Percentiles rank a stretch among this genome's conserved stretches.
These are phyloP conservation scores for Asterochloris sp. DNA, from an alignment of 139 green algal species.

Conservation along the genomic window DNA sequence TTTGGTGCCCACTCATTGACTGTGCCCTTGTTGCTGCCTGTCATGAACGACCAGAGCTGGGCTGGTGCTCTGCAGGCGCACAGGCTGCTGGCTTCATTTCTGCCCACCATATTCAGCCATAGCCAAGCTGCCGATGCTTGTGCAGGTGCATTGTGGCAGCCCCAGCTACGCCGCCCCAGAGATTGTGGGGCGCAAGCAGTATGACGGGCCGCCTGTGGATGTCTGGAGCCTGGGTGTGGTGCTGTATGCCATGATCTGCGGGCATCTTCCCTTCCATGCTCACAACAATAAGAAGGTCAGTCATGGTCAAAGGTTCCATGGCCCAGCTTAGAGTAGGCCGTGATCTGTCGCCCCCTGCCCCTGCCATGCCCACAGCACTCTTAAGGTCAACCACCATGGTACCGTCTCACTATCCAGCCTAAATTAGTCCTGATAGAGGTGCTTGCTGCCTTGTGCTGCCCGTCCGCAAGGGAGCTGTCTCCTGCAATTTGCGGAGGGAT, in stretches of 20 bases:
- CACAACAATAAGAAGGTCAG: constrained; percentile 18
- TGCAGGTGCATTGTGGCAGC: constrained; percentile 67
- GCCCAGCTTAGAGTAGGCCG: constrained; percentile 52
- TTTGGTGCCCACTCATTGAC: too few relatives aligned
- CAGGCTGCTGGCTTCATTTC: too few relatives aligned
- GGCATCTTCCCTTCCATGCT: constrained; percentile 69
- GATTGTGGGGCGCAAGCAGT: constrained; percentile 48
- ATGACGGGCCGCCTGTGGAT: constrained; percentile 49
- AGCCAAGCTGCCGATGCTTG: too few relatives aligned
- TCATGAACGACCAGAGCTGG: too few relatives aligned
- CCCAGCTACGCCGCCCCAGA: constrained; percentile 91
- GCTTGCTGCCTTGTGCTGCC: neutral
- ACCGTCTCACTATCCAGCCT: too few relatives aligned
- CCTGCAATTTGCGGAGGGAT: neutral
- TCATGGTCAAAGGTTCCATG: neutral
- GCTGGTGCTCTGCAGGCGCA: too few relatives aligned
- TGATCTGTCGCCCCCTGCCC: constrained; percentile 72
- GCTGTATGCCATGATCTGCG: constrained; percentile 83
- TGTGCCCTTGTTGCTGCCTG: too few relatives aligned
- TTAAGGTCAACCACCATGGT: neutral
- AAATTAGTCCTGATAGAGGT: neutral
- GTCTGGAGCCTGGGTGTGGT: constrained; percentile 85
- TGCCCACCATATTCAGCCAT: too few relatives aligned
- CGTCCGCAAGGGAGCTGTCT: neutral
- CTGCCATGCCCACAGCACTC: constrained; percentile 29